A percentile compares a stretch with the other conserved stretches of the same genome.
These are phyloP conservation scores for Rhododendron griersonianum DNA, from an alignment of 148 eudicot genomes.

Conservation along the genomic window DNA sequence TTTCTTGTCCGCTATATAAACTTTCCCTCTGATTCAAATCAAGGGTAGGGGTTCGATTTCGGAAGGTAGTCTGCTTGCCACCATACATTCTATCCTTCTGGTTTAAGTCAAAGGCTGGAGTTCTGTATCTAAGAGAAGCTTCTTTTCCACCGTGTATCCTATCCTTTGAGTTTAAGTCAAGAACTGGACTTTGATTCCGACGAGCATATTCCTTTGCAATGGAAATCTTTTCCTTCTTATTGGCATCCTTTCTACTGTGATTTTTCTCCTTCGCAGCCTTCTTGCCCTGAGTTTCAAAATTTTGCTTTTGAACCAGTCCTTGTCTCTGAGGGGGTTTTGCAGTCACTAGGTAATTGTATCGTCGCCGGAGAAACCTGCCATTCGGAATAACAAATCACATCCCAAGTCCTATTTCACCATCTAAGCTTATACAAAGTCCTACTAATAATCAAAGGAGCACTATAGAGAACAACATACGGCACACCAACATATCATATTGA, in stretches of 20 bases:
- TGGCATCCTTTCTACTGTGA: conserved; percentile 18
- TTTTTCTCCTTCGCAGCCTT: conserved; percentile 5
- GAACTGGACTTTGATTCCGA: neutral
- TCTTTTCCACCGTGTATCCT: conserved; percentile 11
- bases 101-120: conserved; percentile 19
- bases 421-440: neutral
- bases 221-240: conserved; percentile 11
- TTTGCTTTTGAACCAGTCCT: conserved; percentile 12
- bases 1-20: conserved; percentile 21
- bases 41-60: conserved; percentile 6
- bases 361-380: conserved; percentile 37
- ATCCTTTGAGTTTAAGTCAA: conserved; percentile 17
- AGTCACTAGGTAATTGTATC: conserved; percentile 24
- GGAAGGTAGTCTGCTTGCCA: conserved; percentile 13
- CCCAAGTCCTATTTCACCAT: neutral
- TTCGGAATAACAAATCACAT: neutral
- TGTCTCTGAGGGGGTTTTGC: conserved; percentile 12
- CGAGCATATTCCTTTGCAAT: conserved; percentile 17
- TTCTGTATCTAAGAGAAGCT: neutral
- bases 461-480: neutral
- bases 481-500: neutral
- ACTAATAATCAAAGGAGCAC: neutral
- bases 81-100: conserved; percentile 14
- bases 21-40: conserved; percentile 32
- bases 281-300: conserved; percentile 12